These are phyloP conservation scores for Podospora conica DNA, from an alignment of 495 filamentous ascomycete genomes.

Conservation along the genomic window DNA sequence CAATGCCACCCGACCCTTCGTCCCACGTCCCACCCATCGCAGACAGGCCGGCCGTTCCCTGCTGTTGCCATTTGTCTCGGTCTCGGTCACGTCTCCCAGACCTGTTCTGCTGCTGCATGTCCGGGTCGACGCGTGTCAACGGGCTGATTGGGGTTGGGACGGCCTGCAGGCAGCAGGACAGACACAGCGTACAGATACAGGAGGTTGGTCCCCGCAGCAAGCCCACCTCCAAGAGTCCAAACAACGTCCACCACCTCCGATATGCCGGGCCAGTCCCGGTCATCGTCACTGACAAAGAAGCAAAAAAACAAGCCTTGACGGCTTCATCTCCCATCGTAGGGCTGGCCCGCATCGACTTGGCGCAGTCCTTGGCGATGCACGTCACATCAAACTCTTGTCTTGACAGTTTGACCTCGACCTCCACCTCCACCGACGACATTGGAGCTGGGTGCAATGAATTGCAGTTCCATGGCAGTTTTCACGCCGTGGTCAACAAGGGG, in stretches of 20 bases:
- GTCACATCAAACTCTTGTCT: conserved; percentile 8
- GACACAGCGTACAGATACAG: too few relatives aligned
- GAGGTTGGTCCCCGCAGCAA: too few relatives aligned
- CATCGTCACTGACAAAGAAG: not conserved
- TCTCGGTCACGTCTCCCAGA: not conserved
- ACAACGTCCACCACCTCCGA: too few relatives aligned
- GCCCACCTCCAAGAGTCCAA: too few relatives aligned
- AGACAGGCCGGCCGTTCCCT: not conserved
- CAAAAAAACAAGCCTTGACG: conserved; percentile 7
- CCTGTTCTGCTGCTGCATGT: not conserved
- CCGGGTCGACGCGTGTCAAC: not conserved
- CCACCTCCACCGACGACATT: too few relatives aligned
- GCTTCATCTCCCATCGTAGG: not conserved
- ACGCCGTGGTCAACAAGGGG: too few relatives aligned
- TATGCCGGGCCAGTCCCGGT: not conserved
- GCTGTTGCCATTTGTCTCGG: not conserved
- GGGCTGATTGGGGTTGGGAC: too few relatives aligned
- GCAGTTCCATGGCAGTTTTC: too few relatives aligned
- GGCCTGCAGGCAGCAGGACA: too few relatives aligned
- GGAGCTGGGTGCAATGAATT: not conserved
- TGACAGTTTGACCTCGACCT: too few relatives aligned
- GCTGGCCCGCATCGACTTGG: conserved; percentile 12
- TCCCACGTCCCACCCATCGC: not conserved
- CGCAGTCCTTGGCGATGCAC: conserved; percentile 14
- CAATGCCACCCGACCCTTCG: not conserved